These are phyloP conservation scores for Rhodomyrtus psidioides DNA, from an alignment of 441 rosid species.

Conservation along the genomic window DNA sequence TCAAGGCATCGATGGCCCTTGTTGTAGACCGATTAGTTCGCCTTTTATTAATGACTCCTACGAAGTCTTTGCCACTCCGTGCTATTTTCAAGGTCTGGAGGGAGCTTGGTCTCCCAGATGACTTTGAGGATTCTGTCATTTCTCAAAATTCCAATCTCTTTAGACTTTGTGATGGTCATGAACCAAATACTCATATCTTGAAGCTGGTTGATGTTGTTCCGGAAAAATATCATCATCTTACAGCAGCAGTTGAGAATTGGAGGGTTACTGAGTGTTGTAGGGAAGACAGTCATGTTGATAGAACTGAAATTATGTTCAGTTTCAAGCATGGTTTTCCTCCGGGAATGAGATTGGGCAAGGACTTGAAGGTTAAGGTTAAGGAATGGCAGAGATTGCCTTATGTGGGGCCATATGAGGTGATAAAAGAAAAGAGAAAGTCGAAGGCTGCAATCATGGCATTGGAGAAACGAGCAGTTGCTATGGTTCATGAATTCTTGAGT, in stretches of 20 bases:
- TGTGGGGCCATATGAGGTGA: slow-evolving; percentile 54
- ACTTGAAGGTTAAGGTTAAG: slow-evolving; percentile 60
- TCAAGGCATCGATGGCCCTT: slow-evolving; percentile 27
- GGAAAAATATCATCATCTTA: slow-evolving; percentile 19
- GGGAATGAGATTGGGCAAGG: slow-evolving; percentile 70
- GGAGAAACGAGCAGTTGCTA: slow-evolving; percentile 76
- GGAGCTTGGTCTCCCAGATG: slow-evolving; percentile 87
- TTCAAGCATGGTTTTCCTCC: slow-evolving; percentile 67
- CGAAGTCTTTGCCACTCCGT: slow-evolving; percentile 72
- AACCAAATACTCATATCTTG: slow-evolving; percentile 61
- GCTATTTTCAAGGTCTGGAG: slow-evolving; percentile 92
- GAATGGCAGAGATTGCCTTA: slow-evolving; percentile 81
- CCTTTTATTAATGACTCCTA: slow-evolving; percentile 54
- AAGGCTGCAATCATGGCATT: slow-evolving; percentile 33
- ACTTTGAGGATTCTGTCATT: slow-evolving; percentile 81
- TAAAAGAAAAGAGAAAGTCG: slow-evolving; percentile 29
- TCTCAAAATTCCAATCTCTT: slow-evolving; percentile 43
- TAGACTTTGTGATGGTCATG: slow-evolving; percentile 39
- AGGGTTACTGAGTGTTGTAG: slow-evolving; percentile 58
- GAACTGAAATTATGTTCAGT: slow-evolving; percentile 36
- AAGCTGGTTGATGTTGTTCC: slow-evolving; percentile 36
- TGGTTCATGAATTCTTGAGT: slow-evolving; percentile 67
- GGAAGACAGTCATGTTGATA: slow-evolving; percentile 34
- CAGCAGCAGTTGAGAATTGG: slow-evolving; percentile 66
- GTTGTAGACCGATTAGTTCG: slow-evolving; percentile 54